Evolutionary conservation across 805 yeast genomes (phyloP).

Genomic region (Vanderwaltozyma tropicalis): DNA sequence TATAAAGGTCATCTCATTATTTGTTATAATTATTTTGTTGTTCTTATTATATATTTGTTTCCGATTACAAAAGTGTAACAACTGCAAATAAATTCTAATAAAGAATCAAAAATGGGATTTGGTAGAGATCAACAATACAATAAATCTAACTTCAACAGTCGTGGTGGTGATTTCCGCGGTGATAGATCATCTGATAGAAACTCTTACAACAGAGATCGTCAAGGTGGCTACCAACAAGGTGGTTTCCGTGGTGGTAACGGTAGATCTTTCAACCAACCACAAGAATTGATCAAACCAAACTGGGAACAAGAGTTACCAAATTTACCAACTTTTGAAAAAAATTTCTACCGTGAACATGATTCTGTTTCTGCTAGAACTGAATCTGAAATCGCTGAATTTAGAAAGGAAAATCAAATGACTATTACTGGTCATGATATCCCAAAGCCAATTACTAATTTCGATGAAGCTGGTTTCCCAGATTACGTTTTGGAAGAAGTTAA

Average conservation of each 20-base stretch:
- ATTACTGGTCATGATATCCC: slow-evolving; percentile 78
- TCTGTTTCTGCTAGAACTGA: slow-evolving; percentile 66
- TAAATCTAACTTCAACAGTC: slow-evolving; percentile 29
- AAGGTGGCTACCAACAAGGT: not conserved
- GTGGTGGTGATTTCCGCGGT: slow-evolving; percentile 35
- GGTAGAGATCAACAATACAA: slow-evolving; percentile 31
- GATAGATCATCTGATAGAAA: slow-evolving; percentile 30
- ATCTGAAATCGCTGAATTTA: slow-evolving; percentile 61
- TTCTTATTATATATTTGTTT: not conserved
- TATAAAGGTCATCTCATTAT: no score
- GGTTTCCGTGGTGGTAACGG: slow-evolving; percentile 33
- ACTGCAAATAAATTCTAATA: not conserved
- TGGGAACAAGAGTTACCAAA: slow-evolving; percentile 57
- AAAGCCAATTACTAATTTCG: slow-evolving; percentile 84
- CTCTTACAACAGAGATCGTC: slow-evolving; percentile 28
- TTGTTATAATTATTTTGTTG: no score
- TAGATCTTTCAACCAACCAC: slow-evolving; percentile 23
- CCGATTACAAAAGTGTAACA: not conserved
- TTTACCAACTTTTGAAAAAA: slow-evolving; percentile 86
- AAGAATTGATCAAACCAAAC: slow-evolving; percentile 46
- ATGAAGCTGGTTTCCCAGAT: slow-evolving; percentile 96
- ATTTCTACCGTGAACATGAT: slow-evolving; percentile 83
- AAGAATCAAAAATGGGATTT: slow-evolving; percentile 3
- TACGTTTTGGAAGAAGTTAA: slow-evolving; percentile 84
- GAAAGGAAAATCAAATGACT: slow-evolving; percentile 80